These are phyloP conservation scores for Paralagenidium karlingii DNA, from an alignment of 352 stramenopile species.

Conservation along the genomic window DNA sequence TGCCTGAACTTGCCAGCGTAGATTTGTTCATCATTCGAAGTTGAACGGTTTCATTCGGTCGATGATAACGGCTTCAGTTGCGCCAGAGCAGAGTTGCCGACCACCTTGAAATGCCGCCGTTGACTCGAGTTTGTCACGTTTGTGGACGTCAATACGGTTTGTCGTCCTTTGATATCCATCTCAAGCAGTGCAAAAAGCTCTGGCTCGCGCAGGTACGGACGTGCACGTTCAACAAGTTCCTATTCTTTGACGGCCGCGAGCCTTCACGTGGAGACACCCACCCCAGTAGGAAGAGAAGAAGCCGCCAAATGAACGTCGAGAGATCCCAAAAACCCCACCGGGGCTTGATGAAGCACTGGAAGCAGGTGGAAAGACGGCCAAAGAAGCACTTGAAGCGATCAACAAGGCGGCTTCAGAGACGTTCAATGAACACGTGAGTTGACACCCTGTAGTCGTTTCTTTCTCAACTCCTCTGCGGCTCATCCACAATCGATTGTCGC, in stretches of 20 bases:
- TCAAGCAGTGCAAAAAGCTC: slow-evolving; percentile 79
- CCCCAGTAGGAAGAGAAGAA: slow-evolving; percentile 45
- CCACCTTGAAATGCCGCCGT: too few species aligned
- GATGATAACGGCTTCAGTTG: too few species aligned
- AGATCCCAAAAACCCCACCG: slow-evolving; percentile 51
- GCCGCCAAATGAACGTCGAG: slow-evolving; percentile 36
- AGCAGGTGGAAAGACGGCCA: slow-evolving; percentile 14
- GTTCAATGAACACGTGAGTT: slow-evolving; percentile 47
- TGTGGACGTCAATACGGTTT: slow-evolving; percentile 67
- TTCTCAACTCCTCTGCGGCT: background rate
- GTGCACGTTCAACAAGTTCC: background rate
- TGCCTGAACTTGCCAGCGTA: too few species aligned
- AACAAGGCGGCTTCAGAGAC: slow-evolving; percentile 49
- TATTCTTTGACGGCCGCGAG: background rate
- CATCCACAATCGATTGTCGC: too few species aligned
- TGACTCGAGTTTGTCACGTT: slow-evolving; percentile 62
- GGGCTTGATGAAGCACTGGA: slow-evolving; percentile 12
- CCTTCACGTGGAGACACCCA: background rate
- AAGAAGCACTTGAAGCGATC: slow-evolving; percentile 50
- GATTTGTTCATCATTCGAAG: too few species aligned
- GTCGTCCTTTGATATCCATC: slow-evolving; percentile 72
- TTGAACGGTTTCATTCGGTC: too few species aligned
- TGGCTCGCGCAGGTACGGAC: slow-evolving; percentile 38
- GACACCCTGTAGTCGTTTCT: background rate
- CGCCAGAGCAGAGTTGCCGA: too few species aligned